Base-by-base conservation (phyloP, 352 stramenopile species). In the Pythium pyrilobum region DNA sequence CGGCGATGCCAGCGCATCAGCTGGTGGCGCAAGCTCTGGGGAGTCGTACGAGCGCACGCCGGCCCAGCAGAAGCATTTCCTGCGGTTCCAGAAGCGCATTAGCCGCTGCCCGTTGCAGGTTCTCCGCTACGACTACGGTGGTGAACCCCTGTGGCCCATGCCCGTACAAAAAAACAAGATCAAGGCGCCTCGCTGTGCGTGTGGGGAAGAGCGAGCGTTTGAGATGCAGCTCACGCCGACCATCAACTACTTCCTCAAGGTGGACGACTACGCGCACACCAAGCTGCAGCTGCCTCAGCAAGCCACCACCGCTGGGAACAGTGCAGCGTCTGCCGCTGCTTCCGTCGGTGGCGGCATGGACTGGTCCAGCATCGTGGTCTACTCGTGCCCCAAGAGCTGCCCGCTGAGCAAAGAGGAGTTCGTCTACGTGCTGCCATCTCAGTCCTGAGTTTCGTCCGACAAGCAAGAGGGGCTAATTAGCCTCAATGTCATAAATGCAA, bases 21-120 rank as follows among this genome's bases (percentile, higher is more conserved):
- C 48, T 11, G 59, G 45, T 29, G 56, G 57, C 13, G 46, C 53
- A 3, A 61, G 67, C 0, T 72, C 72, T 8, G 56, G 66, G 2
- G 83, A 94, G 42, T 84, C 81, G 9, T 94, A 94, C 48, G 83
- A 94, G 65, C 84, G 81, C 46, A 92, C 83, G 16, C 83, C 83
- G 1, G 77, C 79, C 7, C 59, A 69, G 15, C 73, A 90, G 52
- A 77, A 81, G 25, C 74, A 91, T 62, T 75, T 94, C n/a, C 58
- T 92, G 55, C 77, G 74, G n/a, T 94, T 94, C 63, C 81, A 94
- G 58, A 87, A 94, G 58, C 83, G 83, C 27, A 88, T 94, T 41
- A 87, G 54, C 43, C 79, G 83, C 5, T 87, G 74, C 47, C 83
- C 81, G 36, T 50, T 85, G 12, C 83, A 94, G 56, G 88, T 81